These are phyloP conservation scores for Mesembryanthemum crystallinum DNA, from an alignment of 148 eudicot species.

Conservation along the genomic window DNA sequence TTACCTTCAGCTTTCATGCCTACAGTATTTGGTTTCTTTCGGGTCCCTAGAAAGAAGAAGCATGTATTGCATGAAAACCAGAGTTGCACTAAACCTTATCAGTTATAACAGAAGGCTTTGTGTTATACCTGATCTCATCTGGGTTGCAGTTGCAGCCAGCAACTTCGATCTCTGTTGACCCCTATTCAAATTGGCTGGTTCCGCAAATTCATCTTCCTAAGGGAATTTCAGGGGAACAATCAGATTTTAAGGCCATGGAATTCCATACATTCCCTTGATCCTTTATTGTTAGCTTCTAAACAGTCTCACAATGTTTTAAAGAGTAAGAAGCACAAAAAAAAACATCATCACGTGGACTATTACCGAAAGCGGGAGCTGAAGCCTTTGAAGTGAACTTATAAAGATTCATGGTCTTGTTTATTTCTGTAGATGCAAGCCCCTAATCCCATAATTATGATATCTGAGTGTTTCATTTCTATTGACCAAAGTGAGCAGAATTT, in stretches of 20 bases:
- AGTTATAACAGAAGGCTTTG: conserved; percentile 6
- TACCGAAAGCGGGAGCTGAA: background rate
- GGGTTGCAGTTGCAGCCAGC: conserved; percentile 37
- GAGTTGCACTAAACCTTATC: conserved; percentile 2
- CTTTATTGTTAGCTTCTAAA: background rate
- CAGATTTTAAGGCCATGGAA: background rate
- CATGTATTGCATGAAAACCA: conserved; percentile 10
- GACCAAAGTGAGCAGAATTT: background rate
- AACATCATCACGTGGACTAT: background rate
- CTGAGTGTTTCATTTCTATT: background rate
- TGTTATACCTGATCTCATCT: conserved; percentile 46
- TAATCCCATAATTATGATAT: background rate
- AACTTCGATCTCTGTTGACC: conserved; percentile 44
- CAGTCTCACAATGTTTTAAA: background rate
- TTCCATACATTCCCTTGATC: background rate
- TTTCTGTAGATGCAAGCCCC: background rate
- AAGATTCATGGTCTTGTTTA: background rate
- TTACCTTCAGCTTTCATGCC: conserved; percentile 30
- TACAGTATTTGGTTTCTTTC: conserved; percentile 23
- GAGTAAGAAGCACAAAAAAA: background rate
- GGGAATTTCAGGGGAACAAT: background rate
- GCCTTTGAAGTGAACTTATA: background rate
- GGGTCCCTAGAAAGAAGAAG: conserved; percentile 36
- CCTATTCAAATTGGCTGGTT: conserved; percentile 44
- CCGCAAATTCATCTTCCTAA: conserved; percentile 59